Evolutionary conservation across 176 grass and related monocot genomes (phyloP), one percentile per base, ranked within the genome.

Genomic region (Aegilops bicornis): DNA sequence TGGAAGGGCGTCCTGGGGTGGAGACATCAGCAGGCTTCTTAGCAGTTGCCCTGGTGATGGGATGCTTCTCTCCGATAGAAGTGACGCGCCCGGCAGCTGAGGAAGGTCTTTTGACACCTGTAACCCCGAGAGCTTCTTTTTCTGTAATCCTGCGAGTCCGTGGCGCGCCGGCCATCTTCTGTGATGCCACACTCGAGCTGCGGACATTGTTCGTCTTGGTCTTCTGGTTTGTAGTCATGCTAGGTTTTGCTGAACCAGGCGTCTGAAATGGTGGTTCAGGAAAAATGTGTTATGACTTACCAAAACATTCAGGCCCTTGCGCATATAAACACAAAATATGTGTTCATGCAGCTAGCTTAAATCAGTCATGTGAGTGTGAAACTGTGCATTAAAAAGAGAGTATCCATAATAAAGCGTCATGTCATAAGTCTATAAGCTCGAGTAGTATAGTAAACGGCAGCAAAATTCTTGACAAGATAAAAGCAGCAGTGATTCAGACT

Each of bases 191-290:
- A 76, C 79, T 92, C 58, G 83, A 16, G 77, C 88, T 89, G 14
- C 15, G 68, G 61, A 82, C 66, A 36, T 15, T 76, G 59, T 91
- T 83, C 14, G 47, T 43, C 73, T 87, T 99, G 9, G 84, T 60
- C 79, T 90, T 92, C 82, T 82, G 89, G 77, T 89, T 94, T 24
- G 50, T 60, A 81, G 73, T 77, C 42, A 50, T 76, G 58, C 47
- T 60, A n/a, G 37, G 64, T 75, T 89, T 87, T 37, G 62, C 58
- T 42, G 85, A 71, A 77, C 10, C 62, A 89, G 82, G 77, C 54
- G 70, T 84, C 91, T 96, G 91, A 85, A 87, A 90, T 60, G 17
- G 15, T 60, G 17, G 15, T 90, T 77, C 47, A 82, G 45, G 13
- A 4, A 5, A 48, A 48, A 48, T 48, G 12, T 48, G 45, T 48